Conservation (phyloP, 2,329 filamentous ascomycete species). For the Alternaria conjuncta region DNA sequence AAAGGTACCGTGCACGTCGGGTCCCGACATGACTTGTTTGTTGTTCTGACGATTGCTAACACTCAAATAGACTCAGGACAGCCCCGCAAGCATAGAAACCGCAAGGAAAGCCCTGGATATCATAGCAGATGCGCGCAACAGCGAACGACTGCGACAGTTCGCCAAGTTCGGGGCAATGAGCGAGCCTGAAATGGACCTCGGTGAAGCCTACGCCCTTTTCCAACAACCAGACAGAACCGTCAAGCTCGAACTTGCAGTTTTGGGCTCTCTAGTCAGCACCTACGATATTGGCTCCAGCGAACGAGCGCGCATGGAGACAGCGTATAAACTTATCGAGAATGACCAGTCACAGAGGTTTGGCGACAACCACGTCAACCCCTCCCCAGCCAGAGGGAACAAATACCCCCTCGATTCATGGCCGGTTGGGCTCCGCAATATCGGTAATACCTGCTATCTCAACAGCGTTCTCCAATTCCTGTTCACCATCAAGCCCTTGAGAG, state of each 20-base stretch:
- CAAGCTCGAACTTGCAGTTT: conserved; percentile 56
- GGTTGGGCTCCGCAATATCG: conserved; percentile 88
- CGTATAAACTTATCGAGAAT: conserved; percentile 54
- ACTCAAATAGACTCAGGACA: conserved; percentile 56
- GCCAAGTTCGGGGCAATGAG: conserved; percentile 59
- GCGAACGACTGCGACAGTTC: conserved; percentile 60
- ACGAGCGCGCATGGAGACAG: conserved; percentile 54
- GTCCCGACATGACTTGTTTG: neutral
- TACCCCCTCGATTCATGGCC: conserved; percentile 65
- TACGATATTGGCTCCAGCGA: conserved; percentile 56
- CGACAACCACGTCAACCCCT: conserved; percentile 15
- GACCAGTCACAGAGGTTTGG: conserved; percentile 36
- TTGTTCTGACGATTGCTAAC: conserved; percentile 11
- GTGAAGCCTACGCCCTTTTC: conserved; percentile 46
- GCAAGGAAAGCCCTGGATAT: conserved; percentile 63
- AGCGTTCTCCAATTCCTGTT: conserved; percentile 96
- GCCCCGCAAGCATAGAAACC: conserved; percentile 56
- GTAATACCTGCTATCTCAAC: conserved; percentile 98
- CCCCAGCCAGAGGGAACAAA: conserved; percentile 26
- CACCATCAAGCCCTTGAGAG: conserved; percentile 79
- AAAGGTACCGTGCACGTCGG: conserved; percentile 53
- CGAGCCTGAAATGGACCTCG: conserved; percentile 60
- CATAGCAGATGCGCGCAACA: conserved; percentile 66
- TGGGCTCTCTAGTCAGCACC: conserved; percentile 32
- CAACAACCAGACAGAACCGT: conserved; percentile 59